Percentiles rank a stretch among this genome's conserved stretches.
Conservation (phyloP, 108 stramenopile genomes). For the Aurantiochytrium sp. region DNA sequence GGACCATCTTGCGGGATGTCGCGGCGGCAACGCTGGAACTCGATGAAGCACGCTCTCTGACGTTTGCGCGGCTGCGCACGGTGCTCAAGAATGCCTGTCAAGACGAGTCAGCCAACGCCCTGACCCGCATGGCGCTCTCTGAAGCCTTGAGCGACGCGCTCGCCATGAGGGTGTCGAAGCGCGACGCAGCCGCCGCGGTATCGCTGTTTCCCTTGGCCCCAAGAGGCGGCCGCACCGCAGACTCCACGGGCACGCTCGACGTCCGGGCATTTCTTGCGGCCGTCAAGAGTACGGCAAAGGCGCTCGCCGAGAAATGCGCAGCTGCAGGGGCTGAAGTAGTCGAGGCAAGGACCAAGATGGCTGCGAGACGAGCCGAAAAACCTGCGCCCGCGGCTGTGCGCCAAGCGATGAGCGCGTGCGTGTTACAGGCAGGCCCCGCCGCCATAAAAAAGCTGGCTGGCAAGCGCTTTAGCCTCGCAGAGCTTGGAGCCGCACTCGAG, state of each 20-base stretch:
- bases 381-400: not conserved
- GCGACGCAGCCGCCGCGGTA: not conserved
- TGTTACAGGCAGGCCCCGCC: not conserved
- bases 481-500: not conserved
- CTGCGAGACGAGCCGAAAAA: too few relatives aligned
- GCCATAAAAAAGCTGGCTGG: not conserved
- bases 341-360: too few relatives aligned
- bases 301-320: too few relatives aligned
- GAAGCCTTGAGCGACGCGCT: not conserved
- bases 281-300: not conserved
- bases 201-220: not conserved
- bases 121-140: not conserved
- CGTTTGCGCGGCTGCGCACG: not conserved
- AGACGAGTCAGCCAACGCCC: not conserved
- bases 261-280: not conserved
- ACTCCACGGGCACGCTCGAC: not conserved
- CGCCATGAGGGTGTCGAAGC: not conserved
- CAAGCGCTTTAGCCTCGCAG: not conserved
- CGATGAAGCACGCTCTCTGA: not conserved
- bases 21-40: not conserved
- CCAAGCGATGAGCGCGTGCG: not conserved
- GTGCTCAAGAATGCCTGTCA: not conserved
- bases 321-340: too few relatives aligned
- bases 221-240: too few relatives aligned
- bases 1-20: not conserved